These are phyloP conservation scores for Fusarium beomiforme DNA, from an alignment of 2,329 filamentous ascomycete species.

Conservation along the genomic window DNA sequence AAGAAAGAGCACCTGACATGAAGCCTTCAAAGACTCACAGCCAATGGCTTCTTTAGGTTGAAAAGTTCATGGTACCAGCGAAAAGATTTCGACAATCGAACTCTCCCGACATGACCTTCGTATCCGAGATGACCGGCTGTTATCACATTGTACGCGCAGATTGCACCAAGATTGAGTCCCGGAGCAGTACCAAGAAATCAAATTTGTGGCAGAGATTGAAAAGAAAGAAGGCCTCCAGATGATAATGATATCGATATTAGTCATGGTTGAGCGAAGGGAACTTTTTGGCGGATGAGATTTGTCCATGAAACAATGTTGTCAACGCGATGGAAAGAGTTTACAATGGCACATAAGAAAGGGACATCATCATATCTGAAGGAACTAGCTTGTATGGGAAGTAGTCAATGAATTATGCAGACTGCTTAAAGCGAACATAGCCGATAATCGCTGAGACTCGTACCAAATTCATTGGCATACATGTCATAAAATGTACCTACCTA, in stretches of 20 bases:
- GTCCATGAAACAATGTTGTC: not conserved
- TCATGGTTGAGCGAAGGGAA: not conserved
- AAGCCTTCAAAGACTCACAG: too few relatives aligned
- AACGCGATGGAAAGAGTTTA: not conserved
- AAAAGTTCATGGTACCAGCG: not conserved
- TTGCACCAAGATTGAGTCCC: not conserved
- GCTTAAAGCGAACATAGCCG: not conserved
- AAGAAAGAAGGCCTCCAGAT: not conserved
- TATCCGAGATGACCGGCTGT: not conserved
- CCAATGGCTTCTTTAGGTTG: not conserved
- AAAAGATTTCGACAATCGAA: not conserved
- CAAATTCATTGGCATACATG: not conserved
- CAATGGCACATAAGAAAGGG: not conserved
- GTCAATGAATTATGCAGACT: not conserved
- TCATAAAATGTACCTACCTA: not conserved
- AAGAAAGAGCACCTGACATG: constrained; percentile 51
- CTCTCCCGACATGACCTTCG: not conserved
- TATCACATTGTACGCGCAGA: not conserved
- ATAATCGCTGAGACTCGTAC: not conserved
- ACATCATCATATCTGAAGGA: too few relatives aligned
- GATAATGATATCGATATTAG: not conserved
- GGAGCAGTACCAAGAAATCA: not conserved
- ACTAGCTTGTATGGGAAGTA: not conserved
- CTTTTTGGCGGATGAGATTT: not conserved
- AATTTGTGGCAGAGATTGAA: not conserved